Conservation (phyloP, 805 yeast genomes). For the Kregervanrija fluxuum region DNA sequence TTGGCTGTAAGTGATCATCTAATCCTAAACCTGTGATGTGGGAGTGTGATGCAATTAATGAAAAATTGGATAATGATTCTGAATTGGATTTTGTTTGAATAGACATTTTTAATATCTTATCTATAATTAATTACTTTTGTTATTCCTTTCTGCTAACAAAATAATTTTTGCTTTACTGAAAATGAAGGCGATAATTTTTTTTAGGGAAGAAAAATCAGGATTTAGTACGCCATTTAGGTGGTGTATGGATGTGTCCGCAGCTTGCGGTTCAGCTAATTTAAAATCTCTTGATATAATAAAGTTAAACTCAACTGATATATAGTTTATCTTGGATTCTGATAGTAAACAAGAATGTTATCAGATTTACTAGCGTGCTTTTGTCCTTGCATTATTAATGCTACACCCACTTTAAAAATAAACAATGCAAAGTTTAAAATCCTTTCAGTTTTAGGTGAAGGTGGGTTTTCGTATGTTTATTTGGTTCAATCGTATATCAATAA, state of each 20-base stretch:
- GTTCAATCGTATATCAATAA: slow-evolving; percentile 45
- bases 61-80: slow-evolving; percentile 11
- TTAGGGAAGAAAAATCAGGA: too few relatives aligned
- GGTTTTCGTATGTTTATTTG: slow-evolving; percentile 78
- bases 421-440: slow-evolving; percentile 54
- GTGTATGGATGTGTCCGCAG: too few relatives aligned
- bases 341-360: neutral
- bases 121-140: neutral
- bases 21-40: slow-evolving; percentile 93
- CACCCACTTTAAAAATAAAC: slow-evolving; percentile 58
- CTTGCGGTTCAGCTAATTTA: too few relatives aligned
- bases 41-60: slow-evolving; percentile 76
- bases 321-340: too few relatives aligned
- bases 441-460: slow-evolving; percentile 83
- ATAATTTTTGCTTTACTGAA: too few relatives aligned
- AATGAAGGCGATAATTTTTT: too few relatives aligned
- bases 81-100: slow-evolving; percentile 5
- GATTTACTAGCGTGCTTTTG: slow-evolving; percentile 26
- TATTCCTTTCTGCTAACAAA: too few relatives aligned
- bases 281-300: too few relatives aligned
- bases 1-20: slow-evolving; percentile 84
- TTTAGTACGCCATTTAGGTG: too few relatives aligned
- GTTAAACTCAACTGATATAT: too few relatives aligned
- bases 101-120: slow-evolving; percentile 7
- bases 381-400: slow-evolving; percentile 34